A percentile compares a stretch with the other conserved stretches of the same genome.
These are phyloP conservation scores for Cicer cuneatum DNA, from an alignment of 306 rosid genomes.

Conservation along the genomic window DNA sequence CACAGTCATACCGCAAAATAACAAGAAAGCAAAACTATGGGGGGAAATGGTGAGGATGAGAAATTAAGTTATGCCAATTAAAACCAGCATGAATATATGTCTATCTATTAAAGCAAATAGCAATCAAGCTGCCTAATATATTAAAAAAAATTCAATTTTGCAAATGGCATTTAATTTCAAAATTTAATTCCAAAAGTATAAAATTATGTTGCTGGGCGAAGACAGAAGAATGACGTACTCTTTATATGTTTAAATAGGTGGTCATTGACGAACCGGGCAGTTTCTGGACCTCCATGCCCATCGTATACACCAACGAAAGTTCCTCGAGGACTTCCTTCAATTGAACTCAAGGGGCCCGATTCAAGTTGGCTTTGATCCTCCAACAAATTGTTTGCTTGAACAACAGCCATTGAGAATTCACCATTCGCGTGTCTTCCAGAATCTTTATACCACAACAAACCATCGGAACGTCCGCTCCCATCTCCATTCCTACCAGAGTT, in stretches of 20 bases:
- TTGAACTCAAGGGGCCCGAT: constrained; percentile 77
- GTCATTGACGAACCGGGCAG: constrained; percentile 77
- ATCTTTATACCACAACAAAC: constrained; percentile 89
- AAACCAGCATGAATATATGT: background rate
- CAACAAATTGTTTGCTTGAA: constrained; percentile 90
- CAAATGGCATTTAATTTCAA: background rate
- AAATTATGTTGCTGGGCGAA: constrained; percentile 3
- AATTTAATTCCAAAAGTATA: background rate
- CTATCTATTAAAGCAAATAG: constrained; percentile 19
- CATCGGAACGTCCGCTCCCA: constrained; percentile 66
- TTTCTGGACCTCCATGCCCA: constrained; percentile 97
- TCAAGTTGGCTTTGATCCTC: constrained; percentile 97
- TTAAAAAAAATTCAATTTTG: constrained; percentile 1
- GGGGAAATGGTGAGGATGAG: background rate
- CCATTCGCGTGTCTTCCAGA: constrained; percentile 74
- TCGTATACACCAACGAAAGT: constrained; percentile 94
- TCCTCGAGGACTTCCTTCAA: constrained; percentile 63
- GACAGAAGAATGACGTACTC: constrained; percentile 61
- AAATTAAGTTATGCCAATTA: background rate
- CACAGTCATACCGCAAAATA: background rate
- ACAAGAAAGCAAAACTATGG: background rate
- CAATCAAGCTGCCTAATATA: background rate
- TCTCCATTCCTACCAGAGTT: constrained; percentile 67
- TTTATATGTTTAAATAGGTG: constrained; percentile 67
- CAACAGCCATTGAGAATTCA: constrained; percentile 94